These are phyloP conservation scores for Vigna hirtella DNA, from an alignment of 306 rosid genomes.

Conservation along the genomic window DNA sequence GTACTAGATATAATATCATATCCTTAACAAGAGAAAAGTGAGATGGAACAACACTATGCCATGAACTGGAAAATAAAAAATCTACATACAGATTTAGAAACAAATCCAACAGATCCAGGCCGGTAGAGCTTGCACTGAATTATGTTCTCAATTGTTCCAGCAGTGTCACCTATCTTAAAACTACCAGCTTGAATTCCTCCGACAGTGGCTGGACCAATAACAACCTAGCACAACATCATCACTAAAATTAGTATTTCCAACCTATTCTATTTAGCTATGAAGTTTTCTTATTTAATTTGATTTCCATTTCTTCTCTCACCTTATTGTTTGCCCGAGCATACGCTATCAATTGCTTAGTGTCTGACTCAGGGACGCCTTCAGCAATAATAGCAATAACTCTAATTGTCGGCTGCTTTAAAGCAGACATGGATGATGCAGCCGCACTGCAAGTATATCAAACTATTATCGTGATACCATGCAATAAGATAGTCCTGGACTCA, in stretches of 20 bases:
- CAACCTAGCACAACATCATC: slow-evolving; percentile 62
- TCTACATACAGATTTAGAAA: slow-evolving; percentile 87
- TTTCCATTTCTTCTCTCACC: slow-evolving; percentile 53
- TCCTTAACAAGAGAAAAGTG: slow-evolving; percentile 24
- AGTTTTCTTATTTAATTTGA: slow-evolving; percentile 22
- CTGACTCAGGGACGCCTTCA: slow-evolving; percentile 96
- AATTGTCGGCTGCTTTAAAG: slow-evolving; percentile 88
- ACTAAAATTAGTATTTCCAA: slow-evolving; percentile 36
- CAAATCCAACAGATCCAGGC: slow-evolving; percentile 98
- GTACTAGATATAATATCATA: background rate
- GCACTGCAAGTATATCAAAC: slow-evolving; percentile 63
- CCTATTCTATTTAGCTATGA: slow-evolving; percentile 26
- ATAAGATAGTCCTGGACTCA: slow-evolving; percentile 16
- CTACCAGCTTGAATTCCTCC: slow-evolving; percentile 98
- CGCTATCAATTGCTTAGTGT: slow-evolving; percentile 81
- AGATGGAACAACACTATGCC: background rate
- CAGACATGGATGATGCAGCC: slow-evolving; percentile 85
- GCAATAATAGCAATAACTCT: slow-evolving; percentile 93
- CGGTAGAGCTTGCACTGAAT: slow-evolving; percentile 91
- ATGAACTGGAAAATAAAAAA: slow-evolving; percentile 31
- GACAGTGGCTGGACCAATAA: slow-evolving; percentile 94
- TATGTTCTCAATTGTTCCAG: slow-evolving; percentile 91
- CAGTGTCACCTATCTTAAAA: slow-evolving; percentile 95
- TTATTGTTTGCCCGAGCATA: slow-evolving; percentile 85
- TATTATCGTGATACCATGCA: slow-evolving; percentile 8